A percentile compares a stretch with the other conserved stretches of the same genome.
These are phyloP conservation scores for Vanderwaltozyma polyspora DNA, from an alignment of 805 yeast species.

Conservation along the genomic window DNA sequence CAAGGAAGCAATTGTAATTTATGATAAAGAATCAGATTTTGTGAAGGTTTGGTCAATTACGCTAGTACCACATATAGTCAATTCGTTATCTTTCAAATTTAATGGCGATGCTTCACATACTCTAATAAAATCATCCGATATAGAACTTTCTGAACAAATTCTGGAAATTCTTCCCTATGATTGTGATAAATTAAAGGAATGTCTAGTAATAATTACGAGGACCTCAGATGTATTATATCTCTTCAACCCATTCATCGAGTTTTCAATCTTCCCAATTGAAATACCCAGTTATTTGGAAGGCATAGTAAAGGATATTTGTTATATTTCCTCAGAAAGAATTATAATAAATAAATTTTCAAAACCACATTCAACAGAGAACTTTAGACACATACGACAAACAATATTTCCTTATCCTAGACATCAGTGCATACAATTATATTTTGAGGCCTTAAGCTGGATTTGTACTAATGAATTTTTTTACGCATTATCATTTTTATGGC, in stretches of 20 bases:
- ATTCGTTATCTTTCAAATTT: constrained; percentile 18
- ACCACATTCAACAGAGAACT: constrained; percentile 9
- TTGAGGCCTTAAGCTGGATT: constrained; percentile 13
- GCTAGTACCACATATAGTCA: constrained; percentile 16
- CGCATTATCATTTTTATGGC: constrained; percentile 18
- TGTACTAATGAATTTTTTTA: constrained; percentile 9
- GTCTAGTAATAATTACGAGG: constrained; percentile 13
- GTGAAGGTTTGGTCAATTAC: constrained; percentile 39
- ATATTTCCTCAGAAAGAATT: constrained; percentile 28
- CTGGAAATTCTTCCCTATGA: background rate
- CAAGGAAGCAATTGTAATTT: constrained; percentile 52
- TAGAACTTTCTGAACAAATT: background rate
- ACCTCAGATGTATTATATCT: constrained; percentile 27
- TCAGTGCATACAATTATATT: constrained; percentile 8
- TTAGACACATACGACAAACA: constrained; percentile 5
- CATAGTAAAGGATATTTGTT: constrained; percentile 36
- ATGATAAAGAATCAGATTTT: constrained; percentile 32
- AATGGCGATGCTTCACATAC: constrained; percentile 21
- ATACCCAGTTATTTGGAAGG: constrained; percentile 5
- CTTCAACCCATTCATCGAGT: constrained; percentile 22
- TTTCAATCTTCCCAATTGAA: constrained; percentile 1
- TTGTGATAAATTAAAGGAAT: constrained; percentile 27
- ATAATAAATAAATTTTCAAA: constrained; percentile 25
- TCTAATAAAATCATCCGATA: constrained; percentile 2
- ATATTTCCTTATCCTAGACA: constrained; percentile 8